Evolutionary conservation across 2,329 filamentous ascomycete genomes (phyloP), one percentile per base, ranked within the genome.

Genomic region (Akanthomyces dipterigenus): DNA sequence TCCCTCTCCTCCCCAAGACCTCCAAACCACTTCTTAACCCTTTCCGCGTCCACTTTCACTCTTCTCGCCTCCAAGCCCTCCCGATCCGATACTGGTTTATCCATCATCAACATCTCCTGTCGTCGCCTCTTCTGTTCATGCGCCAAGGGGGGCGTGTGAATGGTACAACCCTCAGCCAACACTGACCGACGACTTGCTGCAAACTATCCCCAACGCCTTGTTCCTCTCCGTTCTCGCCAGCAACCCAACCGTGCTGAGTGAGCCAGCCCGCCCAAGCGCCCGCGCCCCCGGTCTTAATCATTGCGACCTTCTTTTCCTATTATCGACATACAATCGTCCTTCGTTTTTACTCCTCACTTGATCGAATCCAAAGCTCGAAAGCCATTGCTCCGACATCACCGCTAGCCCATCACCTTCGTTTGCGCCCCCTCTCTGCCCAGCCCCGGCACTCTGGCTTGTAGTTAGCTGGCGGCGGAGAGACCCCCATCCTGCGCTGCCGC

Each of bases 401-500:
- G 8, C 43, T 38, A 42, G 31, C 28, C 28, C 20, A 28, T 38
- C 28, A 11, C 28, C 55, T 50, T 59, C 46, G 40, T 53, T 60
- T 51, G 46, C 40, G 64, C 63, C n/a, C 63, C 67, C 36, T 55
- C 60, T 57, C 53, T 45, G 61, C 59, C 61, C 62, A 90, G 50
- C 66, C 62, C 65, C 61, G 55, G 62, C 34, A 55, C 56, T 67
- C 63, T 68, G 67, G 68, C 69, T 22, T 34, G 3, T 7, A 9
- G 11, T 34, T 18, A 20, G 66, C 67, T 67, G 70, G 67, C 68
- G 67, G 71, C 72, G 66, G 66, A 68, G 67, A 70, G 71, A 70
- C 70, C 63, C 62, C 66, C 67, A 63, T 31, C 53, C 38, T 34
- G 53, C 38, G 68, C 65, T 67, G 68, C 69, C 69, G 68, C 65